Evolutionary conservation across 164 flowering plant species (phyloP).

Genomic region (Magnolia changhungtana): DNA sequence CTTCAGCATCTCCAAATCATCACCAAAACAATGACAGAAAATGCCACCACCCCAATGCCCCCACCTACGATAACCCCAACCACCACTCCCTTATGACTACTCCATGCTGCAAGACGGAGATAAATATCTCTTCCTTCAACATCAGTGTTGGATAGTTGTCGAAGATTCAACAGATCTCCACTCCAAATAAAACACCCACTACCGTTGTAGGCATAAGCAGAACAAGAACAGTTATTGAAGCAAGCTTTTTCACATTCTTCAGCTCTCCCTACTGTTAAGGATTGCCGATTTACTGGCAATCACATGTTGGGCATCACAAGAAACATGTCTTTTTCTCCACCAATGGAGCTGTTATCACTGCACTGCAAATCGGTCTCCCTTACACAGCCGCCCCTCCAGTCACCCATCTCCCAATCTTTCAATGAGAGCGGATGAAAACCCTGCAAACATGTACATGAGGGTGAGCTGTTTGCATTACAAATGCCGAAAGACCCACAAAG

Average conservation of each 20-base stretch:
- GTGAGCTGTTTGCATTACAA: slow-evolving; percentile 11
- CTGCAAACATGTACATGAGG: slow-evolving; percentile 12
- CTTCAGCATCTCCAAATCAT: slow-evolving; percentile 8
- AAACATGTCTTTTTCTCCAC: slow-evolving; percentile 21
- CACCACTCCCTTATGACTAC: slow-evolving; percentile 6
- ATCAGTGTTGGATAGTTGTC: not conserved
- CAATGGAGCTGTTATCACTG: not conserved
- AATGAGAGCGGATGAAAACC: slow-evolving; percentile 13
- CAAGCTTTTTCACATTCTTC: slow-evolving; percentile 14
- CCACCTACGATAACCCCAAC: slow-evolving; percentile 17
- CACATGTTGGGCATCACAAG: slow-evolving; percentile 7
- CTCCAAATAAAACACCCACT: slow-evolving; percentile 13
- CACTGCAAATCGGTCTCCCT: slow-evolving; percentile 19
- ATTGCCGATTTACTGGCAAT: slow-evolving; percentile 4
- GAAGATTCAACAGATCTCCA: slow-evolving; percentile 8
- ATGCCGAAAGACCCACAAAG: slow-evolving; percentile 24
- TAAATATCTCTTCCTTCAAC: not conserved
- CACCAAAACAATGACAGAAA: slow-evolving; percentile 14
- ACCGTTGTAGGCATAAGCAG: slow-evolving; percentile 10
- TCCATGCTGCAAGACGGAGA: not conserved
- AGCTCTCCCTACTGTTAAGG: not conserved
- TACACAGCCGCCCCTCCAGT: slow-evolving; percentile 20
- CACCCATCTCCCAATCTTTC: slow-evolving; percentile 11
- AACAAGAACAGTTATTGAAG: slow-evolving; percentile 12
- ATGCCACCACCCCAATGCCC: slow-evolving; percentile 7